Evolutionary conservation across 257 asterid genomes (phyloP).

Genomic region (Solanum arcanum): DNA sequence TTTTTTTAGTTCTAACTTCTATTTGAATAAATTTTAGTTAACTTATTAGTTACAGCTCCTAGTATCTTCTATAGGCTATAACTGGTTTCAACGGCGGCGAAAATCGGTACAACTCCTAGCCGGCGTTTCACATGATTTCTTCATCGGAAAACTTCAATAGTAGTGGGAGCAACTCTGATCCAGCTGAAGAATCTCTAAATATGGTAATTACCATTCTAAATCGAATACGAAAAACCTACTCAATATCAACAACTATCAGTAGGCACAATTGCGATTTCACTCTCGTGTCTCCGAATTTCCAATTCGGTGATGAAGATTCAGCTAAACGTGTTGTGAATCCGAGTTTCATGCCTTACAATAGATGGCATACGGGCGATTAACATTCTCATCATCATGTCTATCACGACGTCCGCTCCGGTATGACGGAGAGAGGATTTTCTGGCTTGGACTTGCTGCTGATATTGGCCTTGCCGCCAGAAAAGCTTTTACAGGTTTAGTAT

Average conservation of each 20-base stretch:
- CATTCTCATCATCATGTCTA: slow-evolving; percentile 20
- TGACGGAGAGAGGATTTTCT: slow-evolving; percentile 79
- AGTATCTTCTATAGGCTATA: not conserved
- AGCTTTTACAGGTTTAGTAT: slow-evolving; percentile 66
- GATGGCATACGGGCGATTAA: slow-evolving; percentile 74
- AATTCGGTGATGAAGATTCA: not conserved
- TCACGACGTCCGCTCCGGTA: slow-evolving; percentile 32
- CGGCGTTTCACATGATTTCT: not conserved
- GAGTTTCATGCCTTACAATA: slow-evolving; percentile 29
- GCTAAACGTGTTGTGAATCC: slow-evolving; percentile 21
- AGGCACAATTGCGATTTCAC: not conserved
- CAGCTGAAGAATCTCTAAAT: not conserved
- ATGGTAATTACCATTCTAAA: slow-evolving; percentile 41
- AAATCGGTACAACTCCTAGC: not conserved
- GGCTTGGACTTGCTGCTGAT: slow-evolving; percentile 80
- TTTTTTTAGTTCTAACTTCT: too few species aligned
- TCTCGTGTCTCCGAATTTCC: slow-evolving; percentile 12
- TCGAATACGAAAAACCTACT: slow-evolving; percentile 20
- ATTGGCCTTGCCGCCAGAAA: slow-evolving; percentile 77
- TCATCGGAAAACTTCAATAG: not conserved
- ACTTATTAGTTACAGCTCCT: not conserved
- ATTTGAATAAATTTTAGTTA: not conserved
- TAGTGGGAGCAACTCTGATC: not conserved
- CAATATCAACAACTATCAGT: slow-evolving; percentile 10
- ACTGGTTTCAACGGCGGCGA: not conserved